Conservation (phyloP, 2,329 filamentous ascomycete genomes). For the Pseudogymnoascus sp. region DNA sequence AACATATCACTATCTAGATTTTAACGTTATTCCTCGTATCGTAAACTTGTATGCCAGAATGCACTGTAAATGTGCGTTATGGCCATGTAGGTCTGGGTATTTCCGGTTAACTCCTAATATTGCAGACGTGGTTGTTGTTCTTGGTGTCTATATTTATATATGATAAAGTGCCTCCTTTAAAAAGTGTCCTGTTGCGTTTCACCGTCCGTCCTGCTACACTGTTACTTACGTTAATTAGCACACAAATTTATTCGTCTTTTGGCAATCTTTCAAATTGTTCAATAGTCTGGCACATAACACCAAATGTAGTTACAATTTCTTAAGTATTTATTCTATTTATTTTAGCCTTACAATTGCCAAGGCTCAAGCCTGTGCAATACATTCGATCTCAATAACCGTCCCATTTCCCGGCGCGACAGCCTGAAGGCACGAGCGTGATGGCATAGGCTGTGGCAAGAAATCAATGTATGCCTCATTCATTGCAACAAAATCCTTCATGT, state of each 20-base stretch:
- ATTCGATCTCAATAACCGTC: slow-evolving; percentile 38
- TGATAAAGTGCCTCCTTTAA: background rate
- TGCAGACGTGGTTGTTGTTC: background rate
- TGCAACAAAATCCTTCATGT: slow-evolving; percentile 25
- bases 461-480: slow-evolving; percentile 37
- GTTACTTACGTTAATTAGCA: background rate
- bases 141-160: background rate
- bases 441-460: slow-evolving; percentile 35
- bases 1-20: background rate
- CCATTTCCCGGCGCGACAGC: slow-evolving; percentile 32
- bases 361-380: slow-evolving; percentile 33
- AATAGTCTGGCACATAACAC: too few species aligned
- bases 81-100: background rate
- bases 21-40: background rate
- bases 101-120: background rate
- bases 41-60: background rate
- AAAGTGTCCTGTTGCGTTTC: background rate
- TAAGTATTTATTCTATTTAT: background rate
- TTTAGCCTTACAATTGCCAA: background rate
- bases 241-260: background rate
- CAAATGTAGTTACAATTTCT: background rate
- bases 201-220: background rate
- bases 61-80: background rate
- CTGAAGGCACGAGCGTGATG: slow-evolving; percentile 35
- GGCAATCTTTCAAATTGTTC: background rate